Base-by-base conservation (phyloP, 75 land plant genomes). In the Chamaecyparis obtusa region DNA sequence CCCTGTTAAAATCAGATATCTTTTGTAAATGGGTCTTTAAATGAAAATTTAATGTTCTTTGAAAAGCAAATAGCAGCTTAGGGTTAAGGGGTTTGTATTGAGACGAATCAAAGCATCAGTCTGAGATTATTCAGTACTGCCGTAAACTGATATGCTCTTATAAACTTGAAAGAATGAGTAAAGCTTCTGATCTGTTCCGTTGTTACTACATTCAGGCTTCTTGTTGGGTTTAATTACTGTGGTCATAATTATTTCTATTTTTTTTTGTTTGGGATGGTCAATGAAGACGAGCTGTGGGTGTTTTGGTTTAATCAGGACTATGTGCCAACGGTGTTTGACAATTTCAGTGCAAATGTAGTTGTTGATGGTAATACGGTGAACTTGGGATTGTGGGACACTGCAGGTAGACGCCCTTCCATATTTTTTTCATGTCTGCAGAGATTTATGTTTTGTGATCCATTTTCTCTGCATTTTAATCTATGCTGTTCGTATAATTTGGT, bases 301-400 rank as follows among this genome's bases (percentile, higher is more conserved):
- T 78, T 33, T 78, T 33, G 27, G 19, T 78, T 51, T 78, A 36
- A 39, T 21, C 86, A 89, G 90, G 90, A 89, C 51, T 89, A 89
- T 69, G 89, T 89, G 19, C 90, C 90, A 7, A 89, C 90, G 32
- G 90, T 87, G 15, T 89, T 89, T 67, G 90, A 89, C 75, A 89
- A 89, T 69, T 89, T 89, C 67, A 89, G 89, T 87, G 90, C 90
- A 49, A 89, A 89, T 84, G 90, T 89, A 54, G 86, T 88, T 41
- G 90, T 89, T 32, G 90, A 89, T 87, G 90, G 90, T 9, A 89
- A 84, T 72, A 89, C 90, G 17, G 90, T 89, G 33, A 89, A 89
- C 85, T 89, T 89, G 46, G 90, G 89, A 9, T 85, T 89, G 17
- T 89, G 90, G 90, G 90, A 89, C 49, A 89, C 89, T 27, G 90